Percentiles rank a stretch among this genome's conserved stretches.
phyloP scores from a whole-genome alignment of 2,329 filamentous ascomycete species.

The Leptographium wingfieldii region DNA sequence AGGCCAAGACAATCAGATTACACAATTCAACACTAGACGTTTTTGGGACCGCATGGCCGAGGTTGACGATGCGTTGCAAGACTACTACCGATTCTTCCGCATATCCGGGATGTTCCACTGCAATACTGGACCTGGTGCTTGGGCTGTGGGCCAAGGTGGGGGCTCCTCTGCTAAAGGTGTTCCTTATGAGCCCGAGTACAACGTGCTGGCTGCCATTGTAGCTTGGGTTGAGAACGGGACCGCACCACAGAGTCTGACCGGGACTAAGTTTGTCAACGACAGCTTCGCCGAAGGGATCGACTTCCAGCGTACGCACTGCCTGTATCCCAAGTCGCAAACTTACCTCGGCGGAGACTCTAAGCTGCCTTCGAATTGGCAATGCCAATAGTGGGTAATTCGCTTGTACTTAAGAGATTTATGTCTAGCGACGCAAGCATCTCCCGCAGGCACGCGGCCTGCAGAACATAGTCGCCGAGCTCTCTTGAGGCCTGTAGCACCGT shows the following conservation, averaged over 20 bases:
- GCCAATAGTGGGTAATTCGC: neutral
- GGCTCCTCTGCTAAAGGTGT: conserved; percentile 13
- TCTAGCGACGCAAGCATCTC: too few relatives aligned
- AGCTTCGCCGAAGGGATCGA: conserved; percentile 1
- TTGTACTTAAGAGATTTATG: too few relatives aligned
- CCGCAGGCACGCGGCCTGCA: too few relatives aligned
- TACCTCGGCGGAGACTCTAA: conserved; percentile 4
- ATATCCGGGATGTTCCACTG: conserved; percentile 41
- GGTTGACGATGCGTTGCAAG: conserved; percentile 21
- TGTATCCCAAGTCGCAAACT: conserved; percentile 5
- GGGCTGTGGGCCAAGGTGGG: conserved; percentile 16
- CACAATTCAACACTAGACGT: conserved; percentile 27
- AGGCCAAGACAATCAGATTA: conserved; percentile 28
- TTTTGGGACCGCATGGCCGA: conserved; percentile 36
- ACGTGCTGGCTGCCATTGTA: conserved; percentile 31
- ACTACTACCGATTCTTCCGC: conserved; percentile 37
- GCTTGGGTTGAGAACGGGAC: conserved; percentile 30
- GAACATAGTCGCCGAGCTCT: too few relatives aligned
- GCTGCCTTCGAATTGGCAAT: conserved; percentile 4
- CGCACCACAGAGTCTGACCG: conserved; percentile 25
- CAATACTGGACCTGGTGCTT: conserved; percentile 28
- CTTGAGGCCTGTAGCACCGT: too few relatives aligned
- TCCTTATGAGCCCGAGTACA: conserved; percentile 22
- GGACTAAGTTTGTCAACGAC: conserved; percentile 7
- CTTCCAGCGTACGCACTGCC: conserved; percentile 7